Conservation (phyloP, 306 rosid genomes). For the Adenanthera pavonina region DNA sequence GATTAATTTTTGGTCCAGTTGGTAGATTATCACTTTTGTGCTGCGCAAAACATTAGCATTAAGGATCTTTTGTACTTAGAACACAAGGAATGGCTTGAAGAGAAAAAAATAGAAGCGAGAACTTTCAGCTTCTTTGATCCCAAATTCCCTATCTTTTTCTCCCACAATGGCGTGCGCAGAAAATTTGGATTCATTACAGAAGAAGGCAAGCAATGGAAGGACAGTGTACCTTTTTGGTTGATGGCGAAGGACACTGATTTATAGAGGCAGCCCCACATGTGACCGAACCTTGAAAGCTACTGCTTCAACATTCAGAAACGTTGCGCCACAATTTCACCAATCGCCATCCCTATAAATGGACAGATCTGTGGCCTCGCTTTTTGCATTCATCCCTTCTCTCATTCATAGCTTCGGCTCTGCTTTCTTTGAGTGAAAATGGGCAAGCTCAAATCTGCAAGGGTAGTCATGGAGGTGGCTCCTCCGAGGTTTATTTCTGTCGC, state of each 20-base stretch:
- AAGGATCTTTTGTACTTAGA: background rate
- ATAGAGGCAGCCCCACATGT: background rate
- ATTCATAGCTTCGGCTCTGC: background rate
- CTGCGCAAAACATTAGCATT: no score
- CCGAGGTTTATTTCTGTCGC: slow-evolving; percentile 44
- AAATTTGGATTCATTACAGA: no score
- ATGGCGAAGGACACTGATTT: background rate
- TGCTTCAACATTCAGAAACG: background rate
- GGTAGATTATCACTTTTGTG: no score
- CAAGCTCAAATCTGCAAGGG: slow-evolving; percentile 36
- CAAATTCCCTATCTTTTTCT: background rate
- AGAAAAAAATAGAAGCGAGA: background rate
- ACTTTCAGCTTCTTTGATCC: background rate
- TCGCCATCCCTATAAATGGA: slow-evolving; percentile 20
- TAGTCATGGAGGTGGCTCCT: slow-evolving; percentile 62
- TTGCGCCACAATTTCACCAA: slow-evolving; percentile 28
- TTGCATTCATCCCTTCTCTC: background rate
- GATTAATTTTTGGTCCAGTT: no score
- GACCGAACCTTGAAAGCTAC: slow-evolving; percentile 28
- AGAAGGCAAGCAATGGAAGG: background rate
- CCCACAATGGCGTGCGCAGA: no score
- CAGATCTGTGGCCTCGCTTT: background rate
- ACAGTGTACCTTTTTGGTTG: background rate
- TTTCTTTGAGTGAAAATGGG: slow-evolving; percentile 30
- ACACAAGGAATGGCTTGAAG: background rate